Evolutionary conservation across 108 stramenopile genomes (phyloP), one percentile per base, ranked within the genome.

Genomic region (Nitzschia sp.): DNA sequence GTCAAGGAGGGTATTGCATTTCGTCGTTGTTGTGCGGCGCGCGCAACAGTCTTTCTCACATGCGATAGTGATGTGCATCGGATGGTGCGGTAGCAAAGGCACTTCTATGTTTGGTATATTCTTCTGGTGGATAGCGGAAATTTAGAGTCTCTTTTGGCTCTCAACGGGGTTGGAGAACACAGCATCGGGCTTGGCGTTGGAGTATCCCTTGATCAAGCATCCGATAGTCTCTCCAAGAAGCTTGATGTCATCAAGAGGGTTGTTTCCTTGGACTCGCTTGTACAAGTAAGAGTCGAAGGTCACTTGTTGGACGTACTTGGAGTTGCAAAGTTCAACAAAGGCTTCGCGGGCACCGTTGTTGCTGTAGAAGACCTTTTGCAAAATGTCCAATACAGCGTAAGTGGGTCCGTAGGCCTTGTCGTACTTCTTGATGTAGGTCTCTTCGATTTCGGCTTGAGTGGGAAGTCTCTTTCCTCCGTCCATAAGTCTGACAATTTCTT

Each of bases 201-300:
- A 82, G 69, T 96, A 91, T 55, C 97, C 97, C 81, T 95, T 92
- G 76, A 98, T 93, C 63, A 98, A 82, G 62, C 93, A 89, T 47
- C 95, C 96, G 60, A 98, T 83, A 66, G 97, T 98, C 48, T 93
- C 93, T 33, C 96, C 96, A 45, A 98, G 86, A 61, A 98, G 93
- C 89, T 97, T 97, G 68, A 98, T 56, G 78, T 98, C 97, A 63
- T 96, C 95, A 45, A 98, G 86, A 38, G 97, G 97, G 83, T 96
- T 96, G 95, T 95, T 97, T 62, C 96, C 96, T 77, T 97, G 96
- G 21, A 98, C 96, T 74, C 76, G 90, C 81, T 98, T 98, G 96
- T 98, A 98, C 13, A 98, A 86, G 93, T 98, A 98, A 4, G 96
- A 97, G 81, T 98, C 94, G 84, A 98, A 98, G 29, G 97, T 98